Evolutionary conservation across 495 filamentous ascomycete genomes (phyloP), one percentile per base, ranked within the genome.

Genomic region (Patellaria atrata): DNA sequence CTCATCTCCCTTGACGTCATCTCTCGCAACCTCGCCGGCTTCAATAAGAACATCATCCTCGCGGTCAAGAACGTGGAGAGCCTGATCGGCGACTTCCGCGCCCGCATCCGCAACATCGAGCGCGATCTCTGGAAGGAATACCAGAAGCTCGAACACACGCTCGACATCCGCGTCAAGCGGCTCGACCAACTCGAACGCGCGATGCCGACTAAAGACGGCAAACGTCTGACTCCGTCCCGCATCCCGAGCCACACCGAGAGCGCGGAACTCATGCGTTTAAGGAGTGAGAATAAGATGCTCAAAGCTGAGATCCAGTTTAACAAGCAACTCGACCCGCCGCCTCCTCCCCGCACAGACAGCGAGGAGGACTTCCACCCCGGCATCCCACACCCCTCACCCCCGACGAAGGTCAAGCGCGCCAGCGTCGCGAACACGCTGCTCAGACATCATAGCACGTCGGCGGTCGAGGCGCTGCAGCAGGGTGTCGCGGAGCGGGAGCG

Each of bases 121-220:
- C 75, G 79, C 33, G 81, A 91, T 30, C 62, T 97, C 10, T 81
- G 74, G 70, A 80, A 82, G 45, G 83, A 94, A 44, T 96, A 93
- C 48, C 78, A 92, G 37, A 70, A 70, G 2, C 68, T 96, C 14
- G 86, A 94, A 58, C 74, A 73, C 41, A 77, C 72, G 16, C 72
- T 93, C 25, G 77, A 84, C 35, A 54, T 72, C 15, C 76, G 85
- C 15, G 71, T 77, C 46, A 85, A 87, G 54, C 78, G 81, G 39
- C 65, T 96, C n/a, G 89, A 96, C 23, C 70, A 79, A 2, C 64
- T 97, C 1, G 89, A 96, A 55, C n/a, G 50, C 4, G 37, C 44
- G 10, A 42, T 35, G 22, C 52, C 44, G 15, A 37, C 41, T 12
- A 34, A 38, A 14, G 48, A 41, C 18, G 44, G 48, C 15, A 19